Evolutionary conservation across 176 grass and related monocot genomes (phyloP).

Genomic region (Oryza longistaminata): DNA sequence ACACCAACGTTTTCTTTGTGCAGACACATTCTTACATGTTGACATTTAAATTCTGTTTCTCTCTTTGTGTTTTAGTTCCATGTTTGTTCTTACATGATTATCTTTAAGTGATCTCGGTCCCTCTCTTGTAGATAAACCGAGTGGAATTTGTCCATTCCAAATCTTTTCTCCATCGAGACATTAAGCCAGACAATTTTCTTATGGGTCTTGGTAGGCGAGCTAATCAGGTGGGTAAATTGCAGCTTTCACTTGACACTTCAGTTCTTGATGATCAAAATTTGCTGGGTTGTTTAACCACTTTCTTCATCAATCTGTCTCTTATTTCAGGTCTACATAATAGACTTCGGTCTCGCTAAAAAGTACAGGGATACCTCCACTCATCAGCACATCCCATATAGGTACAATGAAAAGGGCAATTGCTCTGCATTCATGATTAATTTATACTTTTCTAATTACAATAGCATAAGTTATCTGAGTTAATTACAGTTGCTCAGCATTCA

Average conservation of each 20-base stretch:
- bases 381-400: constrained; percentile 96
- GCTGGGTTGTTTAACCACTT: constrained; percentile 35
- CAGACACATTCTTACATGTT: neutral
- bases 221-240: constrained; percentile 65
- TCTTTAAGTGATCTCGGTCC: neutral
- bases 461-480: neutral
- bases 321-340: constrained; percentile 90
- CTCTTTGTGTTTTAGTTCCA: neutral
- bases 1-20: neutral
- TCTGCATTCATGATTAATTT: neutral
- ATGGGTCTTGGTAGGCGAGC: constrained; percentile 93
- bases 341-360: constrained; percentile 98
- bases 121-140: constrained; percentile 74
- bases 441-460: neutral
- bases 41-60: neutral
- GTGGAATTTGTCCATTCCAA: constrained; percentile 94
- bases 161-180: constrained; percentile 95
- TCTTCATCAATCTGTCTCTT: constrained; percentile 10
- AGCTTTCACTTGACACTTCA: constrained; percentile 1
- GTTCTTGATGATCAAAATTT: constrained; percentile 9
- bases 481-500: neutral
- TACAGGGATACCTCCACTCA: constrained; percentile 86
- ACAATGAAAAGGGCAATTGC: neutral
- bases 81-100: constrained; percentile 3
- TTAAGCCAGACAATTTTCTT: constrained; percentile 98